Conservation (phyloP, 208 protist genomes). For the Naegleria lovaniensis region DNA sequence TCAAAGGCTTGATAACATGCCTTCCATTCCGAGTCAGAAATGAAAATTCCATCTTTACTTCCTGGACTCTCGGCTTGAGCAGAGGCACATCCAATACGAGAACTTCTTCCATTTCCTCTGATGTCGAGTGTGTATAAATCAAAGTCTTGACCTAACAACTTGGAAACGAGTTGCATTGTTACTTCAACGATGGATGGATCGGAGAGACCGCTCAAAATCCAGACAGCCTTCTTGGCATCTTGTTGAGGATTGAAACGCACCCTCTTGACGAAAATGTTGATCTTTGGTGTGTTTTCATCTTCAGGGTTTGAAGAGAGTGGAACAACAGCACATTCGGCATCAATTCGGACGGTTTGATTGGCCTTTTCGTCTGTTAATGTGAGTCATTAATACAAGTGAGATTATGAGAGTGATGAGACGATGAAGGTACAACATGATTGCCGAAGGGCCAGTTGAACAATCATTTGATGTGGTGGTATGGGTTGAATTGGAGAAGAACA, state of each 20-base stretch:
- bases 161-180: background rate
- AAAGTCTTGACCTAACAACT: background rate
- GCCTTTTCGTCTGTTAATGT: background rate
- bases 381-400: background rate
- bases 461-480: too few species aligned
- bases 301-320: background rate
- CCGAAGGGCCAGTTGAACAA: too few species aligned
- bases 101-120: background rate
- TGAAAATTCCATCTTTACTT: background rate
- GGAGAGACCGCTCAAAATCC: background rate
- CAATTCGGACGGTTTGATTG: background rate
- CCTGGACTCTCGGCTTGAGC: constrained; percentile 4
- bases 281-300: too few species aligned
- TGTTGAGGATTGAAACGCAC: background rate
- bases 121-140: constrained; percentile 14
- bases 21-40: background rate
- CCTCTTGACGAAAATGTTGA: constrained; percentile 1
- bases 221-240: background rate
- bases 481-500: too few species aligned
- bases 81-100: background rate
- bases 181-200: background rate
- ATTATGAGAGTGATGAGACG: background rate
- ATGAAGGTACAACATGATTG: too few species aligned
- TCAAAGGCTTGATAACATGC: background rate
- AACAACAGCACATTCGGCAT: background rate